Evolutionary conservation across 2,329 filamentous ascomycete species (phyloP).

Genomic region (Drechslerella stenobrocha): DNA sequence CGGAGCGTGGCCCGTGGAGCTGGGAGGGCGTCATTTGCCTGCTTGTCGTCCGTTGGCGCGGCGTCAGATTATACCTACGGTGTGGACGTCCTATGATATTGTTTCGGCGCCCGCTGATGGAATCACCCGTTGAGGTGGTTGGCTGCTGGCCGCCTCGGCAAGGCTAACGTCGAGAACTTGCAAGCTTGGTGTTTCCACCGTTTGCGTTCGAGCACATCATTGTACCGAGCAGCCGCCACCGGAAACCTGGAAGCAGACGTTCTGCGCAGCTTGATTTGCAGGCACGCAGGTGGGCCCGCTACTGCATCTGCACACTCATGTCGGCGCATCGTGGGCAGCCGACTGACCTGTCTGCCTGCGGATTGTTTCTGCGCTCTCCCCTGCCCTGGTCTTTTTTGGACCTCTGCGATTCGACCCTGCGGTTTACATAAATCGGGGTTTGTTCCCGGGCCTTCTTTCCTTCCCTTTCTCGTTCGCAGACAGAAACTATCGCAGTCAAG

Average conservation of each 20-base stretch:
- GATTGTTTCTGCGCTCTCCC: constrained; percentile 3
- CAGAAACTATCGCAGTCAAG: not conserved
- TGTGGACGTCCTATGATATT: not conserved
- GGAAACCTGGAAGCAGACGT: constrained; percentile 1
- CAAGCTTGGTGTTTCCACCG: not conserved
- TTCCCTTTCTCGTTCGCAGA: not conserved
- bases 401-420: no score
- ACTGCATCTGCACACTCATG: not conserved
- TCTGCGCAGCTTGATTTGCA: constrained; percentile 6
- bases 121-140: not conserved
- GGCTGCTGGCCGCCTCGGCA: not conserved
- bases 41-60: constrained; percentile 5
- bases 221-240: not conserved
- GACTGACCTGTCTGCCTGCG: constrained; percentile 1
- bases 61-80: not conserved
- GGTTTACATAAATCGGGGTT: not conserved
- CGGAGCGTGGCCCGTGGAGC: not conserved
- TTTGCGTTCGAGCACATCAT: not conserved
- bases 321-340: constrained; percentile 1
- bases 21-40: constrained; percentile 1
- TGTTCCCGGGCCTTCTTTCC: not conserved
- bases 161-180: not conserved
- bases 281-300: not conserved
- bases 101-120: not conserved
- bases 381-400: constrained; percentile 1